These are phyloP conservation scores for Acanthamoeba healyi DNA, from an alignment of 208 protist species.

Conservation along the genomic window DNA sequence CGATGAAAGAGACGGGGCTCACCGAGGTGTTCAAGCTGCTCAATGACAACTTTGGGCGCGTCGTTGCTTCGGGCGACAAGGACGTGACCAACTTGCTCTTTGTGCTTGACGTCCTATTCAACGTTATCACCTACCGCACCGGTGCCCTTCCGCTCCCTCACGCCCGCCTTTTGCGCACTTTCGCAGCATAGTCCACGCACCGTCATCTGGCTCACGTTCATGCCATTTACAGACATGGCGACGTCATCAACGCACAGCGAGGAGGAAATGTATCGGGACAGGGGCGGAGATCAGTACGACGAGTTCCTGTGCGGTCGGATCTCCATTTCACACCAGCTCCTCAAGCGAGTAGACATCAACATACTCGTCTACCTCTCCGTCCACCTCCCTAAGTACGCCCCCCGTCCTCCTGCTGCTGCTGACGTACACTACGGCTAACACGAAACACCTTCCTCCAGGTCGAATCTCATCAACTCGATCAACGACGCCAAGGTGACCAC, in stretches of 20 bases:
- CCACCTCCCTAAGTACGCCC: neutral
- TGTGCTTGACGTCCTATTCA: neutral
- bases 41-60: neutral
- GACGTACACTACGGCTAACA: no score
- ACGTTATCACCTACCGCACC: neutral
- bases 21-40: neutral
- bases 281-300: slow-evolving; percentile 23
- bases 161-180: neutral
- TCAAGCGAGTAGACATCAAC: slow-evolving; percentile 40
- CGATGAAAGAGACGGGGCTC: neutral
- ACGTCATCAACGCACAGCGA: neutral
- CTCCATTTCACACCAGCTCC: slow-evolving; percentile 18
- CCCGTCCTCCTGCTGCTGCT: neutral
- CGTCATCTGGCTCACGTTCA: no score
- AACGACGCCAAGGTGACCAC: slow-evolving; percentile 57
- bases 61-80: neutral
- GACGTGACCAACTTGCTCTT: neutral
- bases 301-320: slow-evolving; percentile 30
- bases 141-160: neutral
- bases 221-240: neutral
- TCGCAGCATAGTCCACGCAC: no score
- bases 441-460: no score
- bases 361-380: slow-evolving; percentile 43
- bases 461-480: slow-evolving; percentile 26
- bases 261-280: slow-evolving; percentile 35